These are phyloP conservation scores for Mycena sanguinolenta DNA, from an alignment of 768 basidiomycete species.

Conservation along the genomic window DNA sequence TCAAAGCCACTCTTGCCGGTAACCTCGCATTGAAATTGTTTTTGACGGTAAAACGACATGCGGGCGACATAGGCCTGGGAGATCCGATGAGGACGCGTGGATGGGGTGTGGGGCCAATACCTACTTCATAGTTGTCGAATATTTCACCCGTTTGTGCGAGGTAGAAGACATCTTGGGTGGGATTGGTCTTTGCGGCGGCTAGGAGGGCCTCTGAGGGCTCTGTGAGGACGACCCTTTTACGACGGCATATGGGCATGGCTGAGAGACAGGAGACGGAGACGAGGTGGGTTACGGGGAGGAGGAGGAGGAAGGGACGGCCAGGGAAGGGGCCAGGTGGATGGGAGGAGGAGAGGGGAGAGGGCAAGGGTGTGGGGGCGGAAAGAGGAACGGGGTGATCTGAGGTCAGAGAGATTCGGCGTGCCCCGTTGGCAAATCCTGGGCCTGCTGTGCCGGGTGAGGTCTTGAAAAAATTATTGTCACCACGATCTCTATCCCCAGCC, in stretches of 20 bases:
- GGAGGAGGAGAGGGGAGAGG: constrained; percentile 35
- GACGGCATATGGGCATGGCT: constrained; percentile 87
- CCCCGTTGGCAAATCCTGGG: too few relatives aligned
- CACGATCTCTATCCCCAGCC: background rate
- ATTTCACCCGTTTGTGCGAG: constrained; percentile 96
- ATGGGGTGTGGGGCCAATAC: constrained; percentile 51
- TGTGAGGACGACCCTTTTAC: constrained; percentile 91
- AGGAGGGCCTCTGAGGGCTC: constrained; percentile 82
- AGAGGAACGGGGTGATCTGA: constrained; percentile 43
- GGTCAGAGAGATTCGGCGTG: background rate
- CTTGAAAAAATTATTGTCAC: background rate
- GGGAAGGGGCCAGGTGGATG: constrained; percentile 11
- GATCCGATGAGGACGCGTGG: constrained; percentile 43
- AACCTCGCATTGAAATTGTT: constrained; percentile 97
- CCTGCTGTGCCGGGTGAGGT: background rate
- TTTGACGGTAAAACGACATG: constrained; percentile 94
- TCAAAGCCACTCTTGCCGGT: constrained; percentile 94
- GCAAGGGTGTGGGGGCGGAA: constrained; percentile 55
- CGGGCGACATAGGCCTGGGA: constrained; percentile 85
- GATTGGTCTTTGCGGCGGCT: constrained; percentile 72
- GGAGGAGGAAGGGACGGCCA: constrained; percentile 33
- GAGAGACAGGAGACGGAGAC: constrained; percentile 40
- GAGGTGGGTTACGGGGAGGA: constrained; percentile 30
- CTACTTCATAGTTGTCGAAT: constrained; percentile 94
- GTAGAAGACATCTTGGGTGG: constrained; percentile 87